Percentiles rank a stretch among this genome's conserved stretches.
Conservation (phyloP, 2,329 filamentous ascomycete species). For the Nigrospora oryzae region DNA sequence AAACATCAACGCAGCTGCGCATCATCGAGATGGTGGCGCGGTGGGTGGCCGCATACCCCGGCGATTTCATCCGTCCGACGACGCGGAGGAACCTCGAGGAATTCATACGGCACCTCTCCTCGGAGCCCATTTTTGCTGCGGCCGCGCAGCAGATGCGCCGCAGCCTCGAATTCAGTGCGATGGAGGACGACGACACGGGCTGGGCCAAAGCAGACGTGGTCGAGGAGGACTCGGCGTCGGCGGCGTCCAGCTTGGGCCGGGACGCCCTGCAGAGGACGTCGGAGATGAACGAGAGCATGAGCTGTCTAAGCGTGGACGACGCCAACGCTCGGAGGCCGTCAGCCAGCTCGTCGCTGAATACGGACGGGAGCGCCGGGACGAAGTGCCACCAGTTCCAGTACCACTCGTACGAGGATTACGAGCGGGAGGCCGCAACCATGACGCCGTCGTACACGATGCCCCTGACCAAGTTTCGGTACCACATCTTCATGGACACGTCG, state of each 20-base stretch:
- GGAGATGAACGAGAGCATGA: conserved; percentile 37
- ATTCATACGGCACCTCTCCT: conserved; percentile 68
- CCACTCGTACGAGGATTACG: conserved; percentile 68
- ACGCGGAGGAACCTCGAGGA: conserved; percentile 65
- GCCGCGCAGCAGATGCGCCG: conserved; percentile 78
- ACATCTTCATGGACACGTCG: conserved; percentile 77
- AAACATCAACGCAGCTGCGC: conserved; percentile 72
- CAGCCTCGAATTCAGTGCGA: conserved; percentile 63
- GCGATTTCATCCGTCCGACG: conserved; percentile 76
- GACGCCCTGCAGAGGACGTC: conserved; percentile 9
- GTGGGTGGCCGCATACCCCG: conserved; percentile 86
- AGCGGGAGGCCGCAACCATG: conserved; percentile 65
- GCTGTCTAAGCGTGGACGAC: conserved; percentile 39
- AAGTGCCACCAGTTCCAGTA: conserved; percentile 43
- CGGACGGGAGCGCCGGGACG: conserved; percentile 24
- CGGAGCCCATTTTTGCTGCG: conserved; percentile 72
- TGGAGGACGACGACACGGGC: conserved; percentile 82
- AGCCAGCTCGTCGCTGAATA: conserved; percentile 34
- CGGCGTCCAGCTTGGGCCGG: conserved; percentile 10
- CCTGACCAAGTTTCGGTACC: conserved; percentile 80
- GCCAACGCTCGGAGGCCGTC: conserved; percentile 30
- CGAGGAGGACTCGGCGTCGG: conserved; percentile 15
- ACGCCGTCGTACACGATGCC: conserved; percentile 60
- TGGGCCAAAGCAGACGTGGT: conserved; percentile 81
- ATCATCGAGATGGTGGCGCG: conserved; percentile 77